Base-by-base conservation (phyloP, 1,284 basidiomycete species). In the Cutaneotrichosporon sp. region DNA sequence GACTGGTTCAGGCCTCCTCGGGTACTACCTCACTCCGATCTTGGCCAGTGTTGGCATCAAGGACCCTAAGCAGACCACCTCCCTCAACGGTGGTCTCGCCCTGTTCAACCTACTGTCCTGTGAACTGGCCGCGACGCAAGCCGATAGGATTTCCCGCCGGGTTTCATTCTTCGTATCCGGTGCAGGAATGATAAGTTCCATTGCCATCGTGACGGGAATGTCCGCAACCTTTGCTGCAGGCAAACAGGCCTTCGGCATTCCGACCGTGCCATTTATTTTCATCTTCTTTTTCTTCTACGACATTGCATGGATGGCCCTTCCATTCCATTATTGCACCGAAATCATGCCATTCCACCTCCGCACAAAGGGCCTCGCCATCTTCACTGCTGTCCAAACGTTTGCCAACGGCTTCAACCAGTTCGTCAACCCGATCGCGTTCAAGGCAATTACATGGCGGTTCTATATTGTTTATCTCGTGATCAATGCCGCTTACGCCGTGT, bases 311-410 rank as follows among this genome's bases (percentile, higher is more conserved):
- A 61, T 58, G 18, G 32, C 51, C 18, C 52, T 61, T 22, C 86
- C 90, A 63, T 86, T 90, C 56, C 85, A 86, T 0, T 90, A 71
- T 60, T 60, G 66, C 4, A 65, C 68, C 57, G 72, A 73, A 56
- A 70, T 73, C 40, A 53, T 72, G 40, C 70, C 70, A 0, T 73
- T 65, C 59, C 61, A 59, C n/a, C 60, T 70, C 6, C 69, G 72
- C 16, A 68, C 65, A 40, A 73, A 73, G 56, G 70, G 70, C 26
- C 58, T 71, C 14, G 68, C 70, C 8, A 63, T 73, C 47, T 64
- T 60, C 40, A 64, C 61, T 2, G 56, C 56, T 11, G 42, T 47
- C 26, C 36, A 52, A 38, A 38, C 58, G 38, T 32, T 34, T 11
- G 56, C 56, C 38, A 56, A 58, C 40, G 58, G 31, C n/a, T 56